Conservation (phyloP, 2,329 filamentous ascomycete genomes). For the Ascochyta clinopodiicola region DNA sequence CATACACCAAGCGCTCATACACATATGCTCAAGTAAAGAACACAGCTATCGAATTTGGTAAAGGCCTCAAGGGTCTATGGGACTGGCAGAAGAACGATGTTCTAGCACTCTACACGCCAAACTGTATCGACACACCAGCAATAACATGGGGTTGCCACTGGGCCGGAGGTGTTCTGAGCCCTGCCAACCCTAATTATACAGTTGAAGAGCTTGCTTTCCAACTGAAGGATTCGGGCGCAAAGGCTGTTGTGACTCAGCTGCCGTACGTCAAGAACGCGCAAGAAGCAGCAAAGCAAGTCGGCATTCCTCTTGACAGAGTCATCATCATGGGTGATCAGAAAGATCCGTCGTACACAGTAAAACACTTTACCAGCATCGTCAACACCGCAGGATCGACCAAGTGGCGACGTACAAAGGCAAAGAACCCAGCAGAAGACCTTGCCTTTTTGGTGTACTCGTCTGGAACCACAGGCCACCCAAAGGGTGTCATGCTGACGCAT, state of each 20-base stretch:
- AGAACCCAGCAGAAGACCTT: conserved; percentile 71
- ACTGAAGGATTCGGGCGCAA: conserved; percentile 77
- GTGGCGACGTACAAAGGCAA: conserved; percentile 63
- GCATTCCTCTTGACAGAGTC: conserved; percentile 74
- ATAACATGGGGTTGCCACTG: conserved; percentile 81
- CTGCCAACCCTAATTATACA: conserved; percentile 88
- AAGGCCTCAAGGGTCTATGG: conserved; percentile 75
- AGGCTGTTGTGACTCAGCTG: conserved; percentile 76
- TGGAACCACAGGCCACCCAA: conserved; percentile 89
- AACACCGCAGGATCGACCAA: conserved; percentile 67
- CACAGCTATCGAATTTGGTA: conserved; percentile 76
- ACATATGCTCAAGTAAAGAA: conserved; percentile 72
- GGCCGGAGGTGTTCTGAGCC: conserved; percentile 82
- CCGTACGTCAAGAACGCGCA: conserved; percentile 68
- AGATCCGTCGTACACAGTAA: conserved; percentile 65
- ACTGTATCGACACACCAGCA: conserved; percentile 81
- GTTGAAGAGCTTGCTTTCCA: conserved; percentile 84
- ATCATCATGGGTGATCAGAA: conserved; percentile 75
- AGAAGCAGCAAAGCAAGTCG: conserved; percentile 72
- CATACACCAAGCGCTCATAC: conserved; percentile 71
- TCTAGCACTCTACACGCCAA: conserved; percentile 81
- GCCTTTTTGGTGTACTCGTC: conserved; percentile 88
- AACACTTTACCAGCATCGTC: conserved; percentile 75
- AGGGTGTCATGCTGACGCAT: conserved; percentile 89
- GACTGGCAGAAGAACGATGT: conserved; percentile 85